Percentiles rank a stretch among this genome's conserved stretches.
Conservation (phyloP, 129 eudicot genomes). For the Lonicera japonica region DNA sequence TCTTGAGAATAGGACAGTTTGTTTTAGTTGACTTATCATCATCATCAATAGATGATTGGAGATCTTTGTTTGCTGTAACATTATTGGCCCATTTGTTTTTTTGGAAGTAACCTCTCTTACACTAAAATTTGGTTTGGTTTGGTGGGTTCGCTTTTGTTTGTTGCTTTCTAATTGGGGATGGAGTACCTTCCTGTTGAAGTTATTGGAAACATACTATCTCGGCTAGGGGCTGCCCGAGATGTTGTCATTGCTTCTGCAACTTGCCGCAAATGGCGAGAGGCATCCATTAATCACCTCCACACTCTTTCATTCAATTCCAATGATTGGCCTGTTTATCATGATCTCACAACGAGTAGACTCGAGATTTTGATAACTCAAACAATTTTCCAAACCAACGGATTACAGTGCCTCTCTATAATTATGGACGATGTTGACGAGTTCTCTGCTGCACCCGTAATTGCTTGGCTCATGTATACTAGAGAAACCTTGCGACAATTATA, state of each 20-base stretch:
- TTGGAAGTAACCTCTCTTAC: not conserved
- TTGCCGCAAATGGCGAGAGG: conserved; percentile 85
- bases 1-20: not conserved
- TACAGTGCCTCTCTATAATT: conserved; percentile 65
- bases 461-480: conserved; percentile 92
- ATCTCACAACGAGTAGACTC: conserved; percentile 53
- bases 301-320: conserved; percentile 67
- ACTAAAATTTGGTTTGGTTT: not conserved
- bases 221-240: conserved; percentile 79
- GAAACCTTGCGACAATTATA: conserved; percentile 56
- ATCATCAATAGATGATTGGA: not conserved
- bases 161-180: conserved; percentile 33
- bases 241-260: conserved; percentile 83
- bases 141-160: not conserved
- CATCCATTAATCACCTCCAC: conserved; percentile 69
- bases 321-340: conserved; percentile 80
- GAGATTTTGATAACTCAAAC: conserved; percentile 84
- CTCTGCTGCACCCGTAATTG: conserved; percentile 87
- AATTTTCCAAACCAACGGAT: conserved; percentile 68
- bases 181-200: conserved; percentile 91
- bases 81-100: not conserved
- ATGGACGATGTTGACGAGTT: conserved; percentile 95
- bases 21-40: not conserved
- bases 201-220: conserved; percentile 84
- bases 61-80: not conserved